A percentile compares a stretch with the other conserved stretches of the same genome.
These are phyloP conservation scores for Cryptosporidium parvum DNA, from an alignment of 169 alveolate species.

Conservation along the genomic window DNA sequence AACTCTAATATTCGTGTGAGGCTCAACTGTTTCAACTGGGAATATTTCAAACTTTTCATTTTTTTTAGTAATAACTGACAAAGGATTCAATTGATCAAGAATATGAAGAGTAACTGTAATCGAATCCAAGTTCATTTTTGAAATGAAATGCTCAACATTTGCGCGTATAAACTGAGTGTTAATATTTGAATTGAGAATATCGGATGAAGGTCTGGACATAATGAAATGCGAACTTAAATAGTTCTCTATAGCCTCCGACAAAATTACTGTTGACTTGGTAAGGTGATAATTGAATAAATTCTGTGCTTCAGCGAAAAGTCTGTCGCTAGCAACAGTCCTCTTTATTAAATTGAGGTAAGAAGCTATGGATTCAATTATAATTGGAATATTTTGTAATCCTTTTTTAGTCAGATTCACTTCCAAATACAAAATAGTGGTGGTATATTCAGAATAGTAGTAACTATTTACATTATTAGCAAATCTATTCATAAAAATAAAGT, in stretches of 20 bases:
- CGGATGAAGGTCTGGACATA: not conserved
- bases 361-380: not conserved
- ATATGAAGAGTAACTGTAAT: not conserved
- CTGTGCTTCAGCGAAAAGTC: not conserved
- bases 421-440: not conserved
- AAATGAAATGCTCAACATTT: not conserved
- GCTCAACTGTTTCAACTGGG: not conserved
- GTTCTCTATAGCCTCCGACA: not conserved
- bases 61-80: not conserved
- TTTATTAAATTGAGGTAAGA: not conserved
- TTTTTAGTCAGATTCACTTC: not conserved
- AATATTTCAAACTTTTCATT: not conserved
- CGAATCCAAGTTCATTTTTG: constrained; percentile 6
- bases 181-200: not conserved
- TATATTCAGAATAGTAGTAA: not conserved
- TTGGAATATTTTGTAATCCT: not conserved
- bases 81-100: not conserved
- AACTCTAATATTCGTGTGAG: not conserved
- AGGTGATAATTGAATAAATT: not conserved
- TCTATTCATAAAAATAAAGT: constrained; percentile 19
- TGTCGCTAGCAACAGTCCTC: constrained; percentile 2
- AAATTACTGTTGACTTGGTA: not conserved
- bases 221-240: not conserved
- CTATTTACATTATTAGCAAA: not conserved
- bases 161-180: not conserved